Base-by-base conservation (phyloP, 352 stramenopile species). In the Blastocystis hominis region DNA sequence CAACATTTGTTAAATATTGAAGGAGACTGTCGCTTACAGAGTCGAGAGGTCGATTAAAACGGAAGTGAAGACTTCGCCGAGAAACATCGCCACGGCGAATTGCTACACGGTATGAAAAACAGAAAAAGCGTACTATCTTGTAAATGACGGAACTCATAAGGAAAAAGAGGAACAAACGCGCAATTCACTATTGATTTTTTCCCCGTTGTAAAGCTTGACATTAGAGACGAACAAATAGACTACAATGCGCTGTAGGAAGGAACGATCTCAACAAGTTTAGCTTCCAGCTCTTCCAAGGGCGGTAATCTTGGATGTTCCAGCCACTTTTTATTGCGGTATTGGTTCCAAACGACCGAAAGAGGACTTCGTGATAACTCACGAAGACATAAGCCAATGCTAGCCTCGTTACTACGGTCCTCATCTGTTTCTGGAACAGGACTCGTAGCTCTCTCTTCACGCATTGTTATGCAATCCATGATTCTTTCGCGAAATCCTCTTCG, bases 1-100 rank as follows among this genome's bases (percentile, higher is more conserved):
- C 72, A 30, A 84, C 72, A n/a, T 84, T 84, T 64, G 72, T 84
- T 47, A 84, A 50, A 34, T 84, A 84, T 34, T 84, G 50, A 46
- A 84, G 47, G 3, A 84, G 53, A 34, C 62, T 84, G n/a, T 30
- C 42, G 42, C 72, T 84, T 30, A 84, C 72, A 69, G 72, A 84
- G 47, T 84, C 72, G 40, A 84, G 50, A 47, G 59, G 72, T 53
- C 72, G 72, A 44, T 84, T 84, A 46, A 84, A 84, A 53, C 72
- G 72, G 40, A 84, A 66, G 47, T 84, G 72, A 24, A 84, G 72
- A 84, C 72, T 84, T 46, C 30, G 34, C n/a, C 72, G 30, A 34
- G 72, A 84, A 34, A 84, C 46, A 38, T 66, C 62, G 9, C 72
- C 72, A 30, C 55, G 30, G 24, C 68, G 72, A 84, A 84, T 84